Evolutionary conservation across 805 yeast genomes (phyloP), one percentile per base, ranked within the genome.

Genomic region (Groenewaldozyma salmanticensis): DNA sequence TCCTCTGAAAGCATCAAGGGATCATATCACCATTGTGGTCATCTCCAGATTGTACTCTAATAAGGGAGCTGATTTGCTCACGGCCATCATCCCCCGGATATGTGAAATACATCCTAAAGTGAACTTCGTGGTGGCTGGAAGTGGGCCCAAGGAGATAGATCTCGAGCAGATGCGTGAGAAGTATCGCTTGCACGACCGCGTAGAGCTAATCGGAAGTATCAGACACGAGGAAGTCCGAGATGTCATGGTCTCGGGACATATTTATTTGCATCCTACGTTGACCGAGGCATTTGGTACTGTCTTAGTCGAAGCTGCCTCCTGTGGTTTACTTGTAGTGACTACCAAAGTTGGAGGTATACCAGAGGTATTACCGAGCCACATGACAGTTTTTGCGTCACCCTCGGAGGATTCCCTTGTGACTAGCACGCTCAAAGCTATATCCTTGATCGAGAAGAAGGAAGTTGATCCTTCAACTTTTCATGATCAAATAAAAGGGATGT

Each of bases 271-370:
- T 60, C 88, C 98, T 0, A 79, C 96, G 1, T 67, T 92, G 32
- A 92, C 97, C 0, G 99, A 92, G 58, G 98, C 97, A 0, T 92
- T 92, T 62, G 99, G 99, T 2, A 92, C 98, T 0, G 97, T 86
- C 0, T 64, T 92, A 7, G 95, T 92, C 0, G 99, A 92, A 58
- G 99, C 99, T 0, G 98, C 96, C 0, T 81, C 95, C 1, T 92
- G 97, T 66, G 96, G 96, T 0, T 60, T 92, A 29, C 68, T 84
- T 16, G 95, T 92, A 2, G 98, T 92, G 0, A 87, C 96, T 0
- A 92, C 99, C 0, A 77, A 78, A 43, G 98, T 92, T 0, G 99
- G 99, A 9, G 99, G 98, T 4, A 88, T 92, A 31, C 96, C 96
- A 0, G 99, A 92, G 56, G 97, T 92, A 3, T 62, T 92, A 31